Percentiles rank a stretch among this genome's conserved stretches.
Conservation (phyloP, 208 protist genomes). For the Crithidia bombi region DNA sequence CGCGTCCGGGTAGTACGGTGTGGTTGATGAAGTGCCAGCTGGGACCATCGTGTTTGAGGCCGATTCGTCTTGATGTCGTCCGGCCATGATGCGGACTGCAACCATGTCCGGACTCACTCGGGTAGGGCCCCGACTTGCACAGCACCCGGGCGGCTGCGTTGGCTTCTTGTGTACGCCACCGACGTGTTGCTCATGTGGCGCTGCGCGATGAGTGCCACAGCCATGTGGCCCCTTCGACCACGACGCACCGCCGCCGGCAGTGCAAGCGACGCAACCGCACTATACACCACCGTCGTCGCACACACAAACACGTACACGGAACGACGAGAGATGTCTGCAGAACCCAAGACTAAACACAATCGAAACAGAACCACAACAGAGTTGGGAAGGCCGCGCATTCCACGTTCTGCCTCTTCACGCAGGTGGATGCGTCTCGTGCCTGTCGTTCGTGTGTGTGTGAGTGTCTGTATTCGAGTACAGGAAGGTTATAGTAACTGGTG, state of each 20-base stretch:
- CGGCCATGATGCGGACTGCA: conserved; percentile 50
- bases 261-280: background rate
- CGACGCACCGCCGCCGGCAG: conserved; percentile 42
- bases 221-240: conserved; percentile 64
- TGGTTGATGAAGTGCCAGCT: conserved; percentile 63
- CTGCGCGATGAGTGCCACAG: conserved; percentile 52
- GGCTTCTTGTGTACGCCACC: conserved; percentile 15
- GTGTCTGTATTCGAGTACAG: too few species aligned
- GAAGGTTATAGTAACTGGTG: too few species aligned
- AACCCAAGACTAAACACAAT: too few species aligned
- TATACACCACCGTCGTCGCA: too few species aligned
- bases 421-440: conserved; percentile 44
- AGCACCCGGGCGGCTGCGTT: conserved; percentile 11
- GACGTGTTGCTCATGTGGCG: conserved; percentile 31
- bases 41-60: conserved; percentile 34
- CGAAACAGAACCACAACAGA: too few species aligned
- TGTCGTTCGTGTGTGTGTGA: conserved; percentile 92
- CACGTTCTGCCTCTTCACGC: too few species aligned
- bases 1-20: conserved; percentile 35
- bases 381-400: too few species aligned
- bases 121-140: conserved; percentile 40
- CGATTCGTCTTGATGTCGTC: conserved; percentile 49
- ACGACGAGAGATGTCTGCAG: too few species aligned
- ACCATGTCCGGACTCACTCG: conserved; percentile 44
- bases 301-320: too few species aligned